Base-by-base conservation (phyloP, 164 flowering plant species). In the Warburgia ugandensis region DNA sequence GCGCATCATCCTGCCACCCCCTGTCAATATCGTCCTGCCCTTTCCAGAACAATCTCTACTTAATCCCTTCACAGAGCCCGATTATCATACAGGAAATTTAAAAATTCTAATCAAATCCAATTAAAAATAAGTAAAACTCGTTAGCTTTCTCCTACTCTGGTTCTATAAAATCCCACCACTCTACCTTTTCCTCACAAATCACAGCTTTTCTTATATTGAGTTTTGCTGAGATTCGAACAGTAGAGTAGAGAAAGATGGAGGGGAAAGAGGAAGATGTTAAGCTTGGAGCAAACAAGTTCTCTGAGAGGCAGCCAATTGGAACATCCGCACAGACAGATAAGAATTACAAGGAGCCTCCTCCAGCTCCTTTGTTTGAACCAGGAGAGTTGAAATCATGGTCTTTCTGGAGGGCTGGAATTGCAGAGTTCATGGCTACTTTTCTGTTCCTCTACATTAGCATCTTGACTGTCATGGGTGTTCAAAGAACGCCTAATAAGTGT, bases 261-360 rank as follows among this genome's bases (percentile, higher is more conserved):
- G 77, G 78, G 0, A 76, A 72, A 14, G 79, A 72, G 42, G 79
- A 76, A 44, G 81, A 76, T 66, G 84, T 79, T 21, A 70, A 52
- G 61, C 30, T 76, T 10, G 84, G 84, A 56, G 84, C 84, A 0
- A 79, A 72, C 79, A 79, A 74, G 68, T 79, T 44, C 68, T 12
- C 74, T 7, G 84, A 79, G 61, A 68, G 84, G 55, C 84, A 79
- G 31, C 76, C 79, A 12, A 56, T 76, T 6, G 84, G 81, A 17
- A 79, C 81, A 29, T 56, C 77, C 45, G 84, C 81, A 2, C 81
- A 75, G 60, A 58, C 62, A 6, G 76, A 75, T 54, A 76, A 78
- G 72, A 81, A 76, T 74, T 76, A 77, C 73, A 77, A 71, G 65
- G 80, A 76, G 57, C 73, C 77, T 42, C 76, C 79, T 38, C 74